These are phyloP conservation scores for Rhodotorula graminis DNA, from an alignment of 768 basidiomycete genomes.

Conservation along the genomic window DNA sequence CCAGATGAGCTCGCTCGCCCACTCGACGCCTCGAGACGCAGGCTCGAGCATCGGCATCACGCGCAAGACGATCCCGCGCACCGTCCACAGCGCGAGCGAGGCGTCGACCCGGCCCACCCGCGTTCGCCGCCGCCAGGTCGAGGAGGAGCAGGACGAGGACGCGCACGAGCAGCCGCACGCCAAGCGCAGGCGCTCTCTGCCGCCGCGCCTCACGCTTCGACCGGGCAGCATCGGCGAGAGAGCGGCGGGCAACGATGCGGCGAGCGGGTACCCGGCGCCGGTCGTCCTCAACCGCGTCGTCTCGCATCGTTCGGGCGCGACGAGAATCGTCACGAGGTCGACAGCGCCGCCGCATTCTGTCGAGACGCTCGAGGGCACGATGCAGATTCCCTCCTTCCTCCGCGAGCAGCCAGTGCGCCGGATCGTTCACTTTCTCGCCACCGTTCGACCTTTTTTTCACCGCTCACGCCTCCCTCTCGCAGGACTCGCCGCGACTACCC, in stretches of 20 bases:
- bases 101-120: too few relatives aligned
- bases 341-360: rapidly evolving
- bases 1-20: neutral
- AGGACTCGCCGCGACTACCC: neutral
- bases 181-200: constrained; percentile 1
- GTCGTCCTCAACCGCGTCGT: neutral
- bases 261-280: too few relatives aligned
- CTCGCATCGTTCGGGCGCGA: constrained; percentile 3
- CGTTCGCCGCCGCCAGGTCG: too few relatives aligned
- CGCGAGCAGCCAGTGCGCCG: neutral
- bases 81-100: neutral
- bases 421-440: neutral
- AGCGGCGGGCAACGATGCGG: neutral
- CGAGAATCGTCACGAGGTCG: neutral
- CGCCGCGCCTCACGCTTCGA: neutral
- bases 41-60: constrained; percentile 7
- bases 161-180: neutral
- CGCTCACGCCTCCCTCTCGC: neutral
- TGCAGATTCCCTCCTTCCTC: constrained; percentile 4
- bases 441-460: too few relatives aligned
- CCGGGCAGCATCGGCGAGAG: too few relatives aligned
- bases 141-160: neutral
- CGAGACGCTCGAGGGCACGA: neutral
- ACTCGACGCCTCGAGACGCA: neutral
- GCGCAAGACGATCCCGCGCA: neutral